phyloP scores from a whole-genome alignment of 129 eudicot genomes.

The Flaveria sonorensis region DNA sequence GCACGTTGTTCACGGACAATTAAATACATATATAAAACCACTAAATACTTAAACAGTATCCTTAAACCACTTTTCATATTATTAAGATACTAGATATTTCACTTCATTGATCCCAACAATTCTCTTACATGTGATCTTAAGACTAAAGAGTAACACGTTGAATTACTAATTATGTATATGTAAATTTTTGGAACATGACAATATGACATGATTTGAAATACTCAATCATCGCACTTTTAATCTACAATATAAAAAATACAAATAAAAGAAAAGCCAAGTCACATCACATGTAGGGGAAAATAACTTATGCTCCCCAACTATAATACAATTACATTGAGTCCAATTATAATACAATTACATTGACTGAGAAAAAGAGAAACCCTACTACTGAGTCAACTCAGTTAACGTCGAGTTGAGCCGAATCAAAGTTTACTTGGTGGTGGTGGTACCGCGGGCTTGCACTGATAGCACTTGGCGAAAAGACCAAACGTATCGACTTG shows the following conservation, averaged over 20 bases:
- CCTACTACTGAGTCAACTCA: constrained; percentile 25
- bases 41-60: no score
- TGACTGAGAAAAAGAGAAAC: background rate
- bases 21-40: no score
- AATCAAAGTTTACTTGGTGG: constrained; percentile 33
- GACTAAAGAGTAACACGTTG: background rate
- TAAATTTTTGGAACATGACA: background rate
- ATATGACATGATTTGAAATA: constrained; percentile 18
- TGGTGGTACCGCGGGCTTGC: constrained; percentile 57
- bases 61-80: no score
- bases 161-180: background rate
- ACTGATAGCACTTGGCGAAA: constrained; percentile 92
- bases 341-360: no score
- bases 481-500: constrained; percentile 93
- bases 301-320: constrained; percentile 57
- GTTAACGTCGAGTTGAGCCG: constrained; percentile 28
- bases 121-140: background rate
- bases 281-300: constrained; percentile 57
- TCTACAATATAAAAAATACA: constrained; percentile 16
- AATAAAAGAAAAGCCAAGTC: constrained; percentile 46
- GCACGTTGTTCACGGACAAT: no score
- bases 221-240: constrained; percentile 60
- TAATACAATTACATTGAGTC: constrained; percentile 55
- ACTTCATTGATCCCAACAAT: no score
- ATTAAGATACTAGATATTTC: no score